Base-by-base conservation (phyloP, 2,329 filamentous ascomycete genomes). In the Lojkania enalia region DNA sequence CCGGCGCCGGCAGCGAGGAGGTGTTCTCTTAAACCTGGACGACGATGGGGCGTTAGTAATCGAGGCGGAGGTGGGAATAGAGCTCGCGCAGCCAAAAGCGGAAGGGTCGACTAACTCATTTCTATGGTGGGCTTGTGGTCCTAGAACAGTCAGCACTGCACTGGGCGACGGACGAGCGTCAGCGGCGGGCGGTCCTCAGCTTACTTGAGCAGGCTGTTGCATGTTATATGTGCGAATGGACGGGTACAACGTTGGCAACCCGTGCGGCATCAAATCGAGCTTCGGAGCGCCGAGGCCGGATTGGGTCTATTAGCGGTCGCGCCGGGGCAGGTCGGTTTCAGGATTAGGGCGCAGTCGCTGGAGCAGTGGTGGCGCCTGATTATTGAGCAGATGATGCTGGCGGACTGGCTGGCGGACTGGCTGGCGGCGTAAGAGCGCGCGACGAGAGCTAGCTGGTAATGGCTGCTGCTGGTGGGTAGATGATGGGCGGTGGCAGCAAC, bases 21-120 rank as follows among this genome's bases (percentile, higher is more conserved):
- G 59, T 83, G 81, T 63, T 84, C 82, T 69, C 82, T 78, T 62
- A 85, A 76, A 64, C 80, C 82, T 84, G 58, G n/a, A 44, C 39
- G 4, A 44, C 30, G 46, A 47, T 19, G 45, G n/a, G 35, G 42
- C 27, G 63, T 69, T 66, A 69, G 64, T 68, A 63, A 68, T 60
- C 54, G n/a, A n/a, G 9, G n/a, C n/a, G 46, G 36, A 31, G 16
- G 2, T 15, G 23, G 32, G 16, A n/a, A 35, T 19, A 42, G 35
- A 46, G 21, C 31, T 40, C 20, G 30, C 30, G 14, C 9, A 33
- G 30, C 9, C 7, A 7, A 27, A 27, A 27, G 20, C 29, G 43
- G 50, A 40, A 44, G n/a, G 39, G 44, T 48, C 48, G 42, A 69
- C 70, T 64, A 63, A 72, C 69, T 73, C 66, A 70, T 72, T 59